Conservation (phyloP, 345 rosid genomes). For the Syzygium grande region DNA sequence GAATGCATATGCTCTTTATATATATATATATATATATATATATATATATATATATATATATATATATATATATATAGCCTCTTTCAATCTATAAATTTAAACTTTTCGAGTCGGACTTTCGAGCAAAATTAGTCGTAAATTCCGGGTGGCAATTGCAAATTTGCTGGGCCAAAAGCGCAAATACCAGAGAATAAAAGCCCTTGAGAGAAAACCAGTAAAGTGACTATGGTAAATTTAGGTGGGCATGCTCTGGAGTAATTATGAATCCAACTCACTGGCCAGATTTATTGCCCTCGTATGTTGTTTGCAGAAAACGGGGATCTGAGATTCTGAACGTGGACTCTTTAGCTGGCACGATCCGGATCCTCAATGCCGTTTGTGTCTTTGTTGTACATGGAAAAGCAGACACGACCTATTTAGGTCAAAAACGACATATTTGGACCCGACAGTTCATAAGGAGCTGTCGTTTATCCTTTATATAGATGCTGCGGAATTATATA, state of each 20-base stretch:
- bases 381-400: neutral
- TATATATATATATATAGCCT: neutral
- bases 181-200: neutral
- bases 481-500: neutral
- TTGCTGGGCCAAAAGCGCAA: neutral
- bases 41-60: no score
- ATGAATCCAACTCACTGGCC: neutral
- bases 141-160: neutral
- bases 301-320: neutral
- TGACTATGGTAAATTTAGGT: neutral
- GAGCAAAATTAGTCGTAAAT: neutral
- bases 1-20: neutral
- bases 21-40: no score
- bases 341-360: neutral
- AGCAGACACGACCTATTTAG: neutral
- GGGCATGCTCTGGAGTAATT: neutral
- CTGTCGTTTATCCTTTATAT: no score
- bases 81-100: neutral
- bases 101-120: neutral
- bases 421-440: neutral
- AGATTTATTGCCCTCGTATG: neutral
- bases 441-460: no score
- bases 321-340: neutral
- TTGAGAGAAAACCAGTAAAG: neutral
- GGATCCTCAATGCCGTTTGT: neutral